phyloP scores from a whole-genome alignment of 2,329 filamentous ascomycete species.

The Thermoascus crustaceus region DNA sequence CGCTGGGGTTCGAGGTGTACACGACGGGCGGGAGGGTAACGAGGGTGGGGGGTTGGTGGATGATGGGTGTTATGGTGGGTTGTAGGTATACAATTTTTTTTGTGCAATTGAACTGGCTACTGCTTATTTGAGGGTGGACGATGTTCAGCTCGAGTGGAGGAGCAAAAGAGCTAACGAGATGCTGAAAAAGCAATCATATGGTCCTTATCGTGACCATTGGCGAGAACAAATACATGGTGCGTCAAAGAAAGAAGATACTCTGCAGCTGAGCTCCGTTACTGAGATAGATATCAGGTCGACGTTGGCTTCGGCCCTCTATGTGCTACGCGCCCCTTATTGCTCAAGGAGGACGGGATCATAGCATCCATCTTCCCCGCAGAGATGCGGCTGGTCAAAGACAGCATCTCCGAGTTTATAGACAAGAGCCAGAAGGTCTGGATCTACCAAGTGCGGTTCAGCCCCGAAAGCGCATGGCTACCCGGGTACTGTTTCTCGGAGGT shows the following conservation, averaged over 20 bases:
- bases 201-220: conserved; percentile 53
- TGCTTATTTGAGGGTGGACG: no score
- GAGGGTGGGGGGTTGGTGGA: conserved; percentile 23
- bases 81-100: conserved; percentile 28
- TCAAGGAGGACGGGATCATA: conserved; percentile 35
- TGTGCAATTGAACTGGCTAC: neutral
- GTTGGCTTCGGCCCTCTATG: conserved; percentile 59
- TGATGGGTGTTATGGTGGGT: conserved; percentile 38
- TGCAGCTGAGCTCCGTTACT: no score
- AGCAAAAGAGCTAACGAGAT: neutral
- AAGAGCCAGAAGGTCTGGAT: conserved; percentile 50
- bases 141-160: no score
- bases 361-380: conserved; percentile 47
- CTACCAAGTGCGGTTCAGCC: conserved; percentile 50
- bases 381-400: conserved; percentile 46
- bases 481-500: conserved; percentile 59
- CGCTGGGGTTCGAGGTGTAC: conserved; percentile 47
- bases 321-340: conserved; percentile 49
- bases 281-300: conserved; percentile 44
- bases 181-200: conserved; percentile 42
- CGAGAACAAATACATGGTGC: conserved; percentile 35
- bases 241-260: conserved; percentile 2
- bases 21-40: conserved; percentile 46
- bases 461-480: conserved; percentile 47
- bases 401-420: conserved; percentile 39